phyloP scores from a whole-genome alignment of 2,329 filamentous ascomycete genomes.

The Hypoxylon sp. region DNA sequence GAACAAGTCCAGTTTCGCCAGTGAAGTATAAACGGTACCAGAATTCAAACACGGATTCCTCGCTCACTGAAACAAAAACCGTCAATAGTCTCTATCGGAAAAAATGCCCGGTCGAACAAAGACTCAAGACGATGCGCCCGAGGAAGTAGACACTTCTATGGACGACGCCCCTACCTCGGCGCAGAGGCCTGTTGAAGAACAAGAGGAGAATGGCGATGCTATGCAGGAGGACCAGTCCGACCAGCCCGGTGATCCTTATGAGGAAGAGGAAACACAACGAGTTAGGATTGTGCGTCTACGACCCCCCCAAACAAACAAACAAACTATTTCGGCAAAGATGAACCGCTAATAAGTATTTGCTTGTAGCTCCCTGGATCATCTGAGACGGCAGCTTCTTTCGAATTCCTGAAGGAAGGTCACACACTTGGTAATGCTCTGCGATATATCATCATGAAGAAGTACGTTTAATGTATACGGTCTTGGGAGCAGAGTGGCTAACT shows the following conservation, averaged over 20 bases:
- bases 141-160: constrained; percentile 52
- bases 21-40: constrained; percentile 10
- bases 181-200: constrained; percentile 61
- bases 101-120: constrained; percentile 50
- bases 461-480: constrained; percentile 54
- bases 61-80: not conserved
- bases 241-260: constrained; percentile 60
- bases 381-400: constrained; percentile 92
- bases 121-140: constrained; percentile 36
- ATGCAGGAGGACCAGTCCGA: constrained; percentile 56
- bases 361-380: constrained; percentile 84
- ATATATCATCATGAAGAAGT: constrained; percentile 99
- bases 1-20: constrained; percentile 23
- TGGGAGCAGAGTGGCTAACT: constrained; percentile 31
- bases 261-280: constrained; percentile 69
- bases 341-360: constrained; percentile 15
- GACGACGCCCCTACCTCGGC: constrained; percentile 53
- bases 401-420: constrained; percentile 94
- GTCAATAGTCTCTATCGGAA: not conserved
- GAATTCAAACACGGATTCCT: not conserved
- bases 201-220: constrained; percentile 57
- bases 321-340: constrained; percentile 35
- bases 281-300: constrained; percentile 71
- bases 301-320: not conserved
- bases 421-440: constrained; percentile 94